Base-by-base conservation (phyloP, 768 basidiomycete genomes). In the Rhizopogon vulgaris region DNA sequence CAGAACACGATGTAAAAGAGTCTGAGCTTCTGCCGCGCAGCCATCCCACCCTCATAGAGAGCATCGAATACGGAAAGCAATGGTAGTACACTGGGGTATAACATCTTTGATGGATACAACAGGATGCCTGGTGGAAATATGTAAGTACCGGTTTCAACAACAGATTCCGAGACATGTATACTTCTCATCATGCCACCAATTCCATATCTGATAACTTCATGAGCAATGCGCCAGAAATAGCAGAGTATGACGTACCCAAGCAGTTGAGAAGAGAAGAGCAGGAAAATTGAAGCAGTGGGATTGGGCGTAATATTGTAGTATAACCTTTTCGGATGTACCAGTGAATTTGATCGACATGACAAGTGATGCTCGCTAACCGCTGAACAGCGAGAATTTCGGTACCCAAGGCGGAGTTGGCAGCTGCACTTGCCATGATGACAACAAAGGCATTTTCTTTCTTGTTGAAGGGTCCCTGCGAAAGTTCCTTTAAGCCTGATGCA, bases 391-490 rank as follows among this genome's bases (percentile, higher is more conserved):
- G 63, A 6, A 81, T 71, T 45, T 80, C 78, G 0, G 78, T 80
- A 2, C 71, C 79, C 12, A 81, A 69, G 4, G 79, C 78, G 0
- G 77, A 72, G 41, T 74, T 78, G 12, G 79, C 74, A 3, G 79
- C 79, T 3, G 80, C 77, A 52, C 75, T 73, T 22, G 80, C 60
- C 79, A 81, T 81, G 51, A 81, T 78, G 11, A 81, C 72, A 34
- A 80, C 75, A 55, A 81, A 78, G 0, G 78, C 76, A 61, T 79
- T 78, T 58, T 82, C 80, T 52, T 80, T 81, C 62, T 77, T 80
- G 62, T 81, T 80, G 64, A 80, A 81, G 3, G 80, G 76, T 18
- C 75, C 72, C 78, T 80, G 17, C 28, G 9, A 28, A 28, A 28
- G 28, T 28, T 28, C 28, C 28, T 28, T 8, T 28, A 28, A 28